Percentiles rank a stretch among this genome's conserved stretches.
Evolutionary conservation across 495 filamentous ascomycete species (phyloP).

Genomic region (Aspergillus sclerotiicarbonarius): DNA sequence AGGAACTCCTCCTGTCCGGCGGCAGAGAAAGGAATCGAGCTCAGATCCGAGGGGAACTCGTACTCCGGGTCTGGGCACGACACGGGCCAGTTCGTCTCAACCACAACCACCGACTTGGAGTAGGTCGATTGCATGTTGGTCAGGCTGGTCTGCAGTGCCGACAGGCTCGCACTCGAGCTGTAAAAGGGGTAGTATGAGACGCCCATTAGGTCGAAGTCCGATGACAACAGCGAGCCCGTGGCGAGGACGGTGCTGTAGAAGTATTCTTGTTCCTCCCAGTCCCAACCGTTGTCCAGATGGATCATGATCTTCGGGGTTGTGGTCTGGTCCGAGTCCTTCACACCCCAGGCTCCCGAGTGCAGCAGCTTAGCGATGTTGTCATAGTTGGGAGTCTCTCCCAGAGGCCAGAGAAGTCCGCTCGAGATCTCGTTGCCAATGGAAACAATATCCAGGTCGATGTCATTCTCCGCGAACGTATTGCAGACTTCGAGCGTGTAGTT

Average conservation of each 20-base stretch:
- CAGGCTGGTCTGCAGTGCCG: constrained; percentile 53
- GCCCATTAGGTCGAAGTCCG: constrained; percentile 68
- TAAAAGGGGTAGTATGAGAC: constrained; percentile 73
- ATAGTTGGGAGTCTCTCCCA: constrained; percentile 51
- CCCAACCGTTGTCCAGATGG: constrained; percentile 70
- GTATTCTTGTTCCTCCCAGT: constrained; percentile 60
- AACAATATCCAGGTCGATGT: constrained; percentile 57
- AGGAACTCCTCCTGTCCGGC: constrained; percentile 60
- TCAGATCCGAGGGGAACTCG: constrained; percentile 57
- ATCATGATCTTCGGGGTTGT: constrained; percentile 63
- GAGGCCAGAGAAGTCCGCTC: constrained; percentile 61
- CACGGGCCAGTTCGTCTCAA: constrained; percentile 68
- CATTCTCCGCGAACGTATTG: constrained; percentile 55
- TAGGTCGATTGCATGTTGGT: constrained; percentile 57
- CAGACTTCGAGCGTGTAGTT: constrained; percentile 62
- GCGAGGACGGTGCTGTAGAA: constrained; percentile 59
- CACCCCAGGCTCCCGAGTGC: constrained; percentile 59
- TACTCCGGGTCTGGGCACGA: constrained; percentile 54
- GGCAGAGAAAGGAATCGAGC: constrained; percentile 55
- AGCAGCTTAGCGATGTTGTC: constrained; percentile 59
- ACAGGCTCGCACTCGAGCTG: constrained; percentile 51
- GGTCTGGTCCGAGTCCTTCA: constrained; percentile 58
- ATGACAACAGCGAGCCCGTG: constrained; percentile 46
- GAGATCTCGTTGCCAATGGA: constrained; percentile 73
- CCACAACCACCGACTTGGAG: constrained; percentile 60